phyloP scores from a whole-genome alignment of 768 basidiomycete genomes.

The Trametes villosa region DNA sequence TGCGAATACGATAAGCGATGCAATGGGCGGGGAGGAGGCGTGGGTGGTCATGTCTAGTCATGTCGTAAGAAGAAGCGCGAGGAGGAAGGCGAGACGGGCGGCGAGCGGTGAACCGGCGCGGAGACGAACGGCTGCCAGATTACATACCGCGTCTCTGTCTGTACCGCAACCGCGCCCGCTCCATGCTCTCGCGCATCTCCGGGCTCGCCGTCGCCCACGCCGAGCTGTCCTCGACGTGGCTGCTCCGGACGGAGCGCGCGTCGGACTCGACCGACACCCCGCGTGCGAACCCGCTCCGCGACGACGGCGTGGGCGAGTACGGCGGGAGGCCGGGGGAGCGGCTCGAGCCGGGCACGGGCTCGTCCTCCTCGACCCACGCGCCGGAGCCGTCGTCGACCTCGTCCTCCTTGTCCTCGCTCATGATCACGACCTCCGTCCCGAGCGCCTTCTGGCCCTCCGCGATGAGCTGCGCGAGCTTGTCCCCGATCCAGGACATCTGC shows the following conservation, averaged over 20 bases:
- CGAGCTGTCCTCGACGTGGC: slow-evolving; percentile 47
- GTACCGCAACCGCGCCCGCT: slow-evolving; percentile 57
- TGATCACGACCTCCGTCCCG: slow-evolving; percentile 75
- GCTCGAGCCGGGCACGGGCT: slow-evolving; percentile 25
- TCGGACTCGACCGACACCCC: slow-evolving; percentile 44
- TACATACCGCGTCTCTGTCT: slow-evolving; percentile 24
- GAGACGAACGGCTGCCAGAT: not conserved
- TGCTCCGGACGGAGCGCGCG: slow-evolving; percentile 24
- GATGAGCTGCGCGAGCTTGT: slow-evolving; percentile 68
- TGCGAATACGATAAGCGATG: slow-evolving; percentile 18
- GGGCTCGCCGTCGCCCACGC: slow-evolving; percentile 67
- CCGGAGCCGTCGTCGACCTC: slow-evolving; percentile 77
- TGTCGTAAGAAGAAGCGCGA: slow-evolving; percentile 8
- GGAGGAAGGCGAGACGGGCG: not conserved
- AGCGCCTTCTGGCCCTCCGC: slow-evolving; percentile 81
- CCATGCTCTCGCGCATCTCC: slow-evolving; percentile 74
- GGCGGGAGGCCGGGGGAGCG: slow-evolving; percentile 29
- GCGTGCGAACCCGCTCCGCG: slow-evolving; percentile 39
- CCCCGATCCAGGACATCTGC: slow-evolving; percentile 86
- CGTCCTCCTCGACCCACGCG: slow-evolving; percentile 73
- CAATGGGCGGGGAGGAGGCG: not conserved
- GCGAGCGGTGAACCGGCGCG: not conserved
- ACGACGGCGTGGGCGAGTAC: slow-evolving; percentile 34
- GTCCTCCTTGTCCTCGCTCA: slow-evolving; percentile 74
- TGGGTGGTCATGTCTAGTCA: slow-evolving; percentile 19